Percentiles rank a stretch among this genome's conserved stretches.
Evolutionary conservation across 331 rosid species (phyloP).

Genomic region (Quercus phellos): DNA sequence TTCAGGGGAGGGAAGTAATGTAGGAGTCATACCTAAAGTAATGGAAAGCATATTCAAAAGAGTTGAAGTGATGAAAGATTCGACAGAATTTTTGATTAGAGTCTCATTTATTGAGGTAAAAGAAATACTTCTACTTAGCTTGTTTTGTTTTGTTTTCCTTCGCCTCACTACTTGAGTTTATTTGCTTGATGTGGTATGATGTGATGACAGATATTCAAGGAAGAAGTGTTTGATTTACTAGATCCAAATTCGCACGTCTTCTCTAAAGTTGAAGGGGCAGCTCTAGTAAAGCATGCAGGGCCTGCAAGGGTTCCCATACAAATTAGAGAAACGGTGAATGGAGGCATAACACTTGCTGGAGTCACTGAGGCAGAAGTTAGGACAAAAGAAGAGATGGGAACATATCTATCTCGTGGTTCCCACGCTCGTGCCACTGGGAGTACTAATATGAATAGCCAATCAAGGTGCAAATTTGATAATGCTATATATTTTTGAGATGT

Average conservation of each 20-base stretch:
- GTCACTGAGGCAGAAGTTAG: conserved; percentile 81
- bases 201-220: conserved; percentile 73
- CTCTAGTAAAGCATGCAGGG: conserved; percentile 35
- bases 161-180: not conserved
- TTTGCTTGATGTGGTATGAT: conserved; percentile 1
- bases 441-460: conserved; percentile 91
- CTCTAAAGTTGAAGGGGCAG: conserved; percentile 46
- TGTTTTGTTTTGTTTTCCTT: not conserved
- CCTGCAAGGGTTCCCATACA: conserved; percentile 75
- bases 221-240: conserved; percentile 88
- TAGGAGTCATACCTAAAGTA: conserved; percentile 72
- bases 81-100: conserved; percentile 64
- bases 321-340: conserved; percentile 73
- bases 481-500: not conserved
- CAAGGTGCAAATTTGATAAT: conserved; percentile 46
- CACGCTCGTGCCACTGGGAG: conserved; percentile 86
- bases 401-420: conserved; percentile 70
- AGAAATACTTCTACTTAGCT: not conserved
- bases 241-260: conserved; percentile 42
- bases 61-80: conserved; percentile 37
- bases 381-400: conserved; percentile 81
- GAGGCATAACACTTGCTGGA: conserved; percentile 91
- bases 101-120: conserved; percentile 88
- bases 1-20: conserved; percentile 53
- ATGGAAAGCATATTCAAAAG: conserved; percentile 56